phyloP scores from a whole-genome alignment of 2,329 filamentous ascomycete genomes.

The Tothia fuscella region DNA sequence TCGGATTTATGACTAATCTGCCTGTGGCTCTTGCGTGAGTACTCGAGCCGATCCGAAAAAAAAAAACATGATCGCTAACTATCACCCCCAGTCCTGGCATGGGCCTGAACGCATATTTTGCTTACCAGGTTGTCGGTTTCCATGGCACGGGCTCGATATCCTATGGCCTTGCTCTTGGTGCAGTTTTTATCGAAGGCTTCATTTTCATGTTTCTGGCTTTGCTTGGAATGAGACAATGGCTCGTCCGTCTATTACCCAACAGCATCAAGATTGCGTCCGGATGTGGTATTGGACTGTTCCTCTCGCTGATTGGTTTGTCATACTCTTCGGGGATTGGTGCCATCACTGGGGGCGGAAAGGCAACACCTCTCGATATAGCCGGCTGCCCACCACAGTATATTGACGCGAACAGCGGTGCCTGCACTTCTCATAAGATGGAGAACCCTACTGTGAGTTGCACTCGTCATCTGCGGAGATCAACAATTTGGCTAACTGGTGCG shows the following conservation, averaged over 20 bases:
- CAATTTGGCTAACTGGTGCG: not conserved
- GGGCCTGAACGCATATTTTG: slow-evolving; percentile 71
- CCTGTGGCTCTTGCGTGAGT: slow-evolving; percentile 27
- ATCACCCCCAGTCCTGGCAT: slow-evolving; percentile 21
- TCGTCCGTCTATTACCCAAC: slow-evolving; percentile 67
- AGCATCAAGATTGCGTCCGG: slow-evolving; percentile 80
- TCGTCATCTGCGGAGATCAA: slow-evolving; percentile 3
- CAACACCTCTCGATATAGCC: slow-evolving; percentile 61
- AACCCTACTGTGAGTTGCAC: slow-evolving; percentile 44
- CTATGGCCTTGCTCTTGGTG: slow-evolving; percentile 66
- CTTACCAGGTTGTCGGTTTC: slow-evolving; percentile 67
- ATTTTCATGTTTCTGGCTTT: slow-evolving; percentile 72
- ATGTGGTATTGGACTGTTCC: slow-evolving; percentile 74
- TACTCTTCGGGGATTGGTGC: slow-evolving; percentile 74
- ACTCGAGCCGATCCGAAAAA: too few species aligned
- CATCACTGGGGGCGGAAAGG: slow-evolving; percentile 47
- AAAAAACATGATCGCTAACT: not conserved
- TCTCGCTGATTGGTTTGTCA: slow-evolving; percentile 62
- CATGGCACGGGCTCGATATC: slow-evolving; percentile 62
- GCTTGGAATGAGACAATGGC: slow-evolving; percentile 75
- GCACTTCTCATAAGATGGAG: slow-evolving; percentile 63
- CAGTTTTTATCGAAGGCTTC: slow-evolving; percentile 79
- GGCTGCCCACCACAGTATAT: slow-evolving; percentile 52
- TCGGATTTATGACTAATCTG: slow-evolving; percentile 73
- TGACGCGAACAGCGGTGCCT: slow-evolving; percentile 40